Evolutionary conservation across 2,329 filamentous ascomycete genomes (phyloP), one percentile per base, ranked within the genome.

Genomic region (Trichoderma asperellum): DNA sequence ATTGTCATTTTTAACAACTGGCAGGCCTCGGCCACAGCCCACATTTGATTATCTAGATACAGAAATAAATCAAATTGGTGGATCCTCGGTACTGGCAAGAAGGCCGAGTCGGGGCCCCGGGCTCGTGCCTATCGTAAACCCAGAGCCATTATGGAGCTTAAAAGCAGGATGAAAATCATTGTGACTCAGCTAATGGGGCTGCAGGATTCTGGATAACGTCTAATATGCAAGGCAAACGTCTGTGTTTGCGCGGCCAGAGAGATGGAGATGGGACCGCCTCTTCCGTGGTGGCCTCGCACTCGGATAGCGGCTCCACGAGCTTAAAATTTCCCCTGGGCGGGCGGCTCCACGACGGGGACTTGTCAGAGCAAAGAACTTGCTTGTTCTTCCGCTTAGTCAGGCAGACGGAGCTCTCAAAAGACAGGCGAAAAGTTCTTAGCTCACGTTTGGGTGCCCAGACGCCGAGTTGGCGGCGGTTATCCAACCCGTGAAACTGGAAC

Each of bases 251-350:
- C 55, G 55, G 55, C 63, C 63, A 43, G 43, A 27, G 21, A 34
- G 40, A 37, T 55, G 55, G 63, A 66, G 32, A 3, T 40, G 53
- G 63, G 49, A 35, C 37, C 18, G 53, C 53, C n/a, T 27, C 53
- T 24, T 58, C 63, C 53, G 53, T 59, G 40, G 29, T 27, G 21
- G 14, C 40, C 40, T 67, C 63, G 63, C 63, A 67, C 40, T 67
- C 63, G 63, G 53, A 59, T 35, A 37, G 40, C 27, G 37, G 53
- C 64, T 35, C 64, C 64, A 67, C 64, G 64, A 67, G 64, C 64
- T 67, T 67, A 67, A 49, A 67, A 59, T 67, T 56, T 58, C 64
- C 55, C 64, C 64, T 67, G 64, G 40, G 24, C 64, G 32, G 32
- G 40, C 55, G 47, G 21, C 47, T 49, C 47, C 47, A 49, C 47